These are phyloP conservation scores for Piper betle DNA, from an alignment of 164 flowering plant genomes.

Conservation along the genomic window DNA sequence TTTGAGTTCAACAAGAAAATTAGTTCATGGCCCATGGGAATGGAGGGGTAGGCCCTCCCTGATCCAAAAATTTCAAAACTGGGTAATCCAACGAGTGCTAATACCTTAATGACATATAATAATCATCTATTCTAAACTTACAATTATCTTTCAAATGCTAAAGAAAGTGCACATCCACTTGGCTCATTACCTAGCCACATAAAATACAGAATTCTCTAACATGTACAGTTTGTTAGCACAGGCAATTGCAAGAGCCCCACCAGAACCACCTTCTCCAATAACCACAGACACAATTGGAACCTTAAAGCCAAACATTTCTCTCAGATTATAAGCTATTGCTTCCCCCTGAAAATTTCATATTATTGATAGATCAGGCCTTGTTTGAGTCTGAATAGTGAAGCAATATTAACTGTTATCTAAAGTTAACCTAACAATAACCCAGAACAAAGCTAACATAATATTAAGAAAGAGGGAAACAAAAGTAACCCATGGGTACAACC, in stretches of 20 bases:
- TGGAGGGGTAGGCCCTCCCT: too few species aligned
- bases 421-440: too few species aligned
- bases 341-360: constrained; percentile 13
- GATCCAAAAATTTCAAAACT: too few species aligned
- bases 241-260: constrained; percentile 32
- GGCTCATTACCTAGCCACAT: constrained; percentile 19
- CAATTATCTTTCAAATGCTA: too few species aligned
- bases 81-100: too few species aligned
- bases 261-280: constrained; percentile 30
- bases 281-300: constrained; percentile 24
- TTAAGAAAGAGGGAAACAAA: not conserved
- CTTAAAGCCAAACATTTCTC: constrained; percentile 24
- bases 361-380: not conserved
- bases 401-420: not conserved
- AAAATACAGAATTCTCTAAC: constrained; percentile 24
- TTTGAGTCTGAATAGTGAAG: not conserved
- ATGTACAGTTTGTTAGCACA: constrained; percentile 26
- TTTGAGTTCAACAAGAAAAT: too few species aligned
- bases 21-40: too few species aligned
- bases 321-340: constrained; percentile 20
- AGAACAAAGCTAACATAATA: not conserved
- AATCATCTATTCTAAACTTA: too few species aligned
- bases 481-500: constrained; percentile 2
- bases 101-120: too few species aligned
- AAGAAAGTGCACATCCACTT: not conserved